These are phyloP conservation scores for Ascochyta lentis DNA, from an alignment of 2,329 filamentous ascomycete genomes.

Conservation along the genomic window DNA sequence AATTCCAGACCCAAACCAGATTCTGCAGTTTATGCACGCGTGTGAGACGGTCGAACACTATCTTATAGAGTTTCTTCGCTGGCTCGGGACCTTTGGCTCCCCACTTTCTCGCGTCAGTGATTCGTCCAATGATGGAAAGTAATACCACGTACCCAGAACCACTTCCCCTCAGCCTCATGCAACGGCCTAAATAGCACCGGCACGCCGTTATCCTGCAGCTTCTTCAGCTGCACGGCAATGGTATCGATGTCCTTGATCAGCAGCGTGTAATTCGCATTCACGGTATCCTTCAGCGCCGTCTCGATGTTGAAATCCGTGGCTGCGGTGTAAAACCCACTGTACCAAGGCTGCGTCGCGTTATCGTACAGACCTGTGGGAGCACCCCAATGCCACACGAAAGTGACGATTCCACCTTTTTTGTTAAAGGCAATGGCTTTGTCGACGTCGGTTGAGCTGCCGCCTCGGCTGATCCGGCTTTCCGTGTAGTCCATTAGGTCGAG, in stretches of 20 bases:
- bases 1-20: conserved; percentile 61
- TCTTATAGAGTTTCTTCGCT: conserved; percentile 53
- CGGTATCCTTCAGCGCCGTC: conserved; percentile 51
- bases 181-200: conserved; percentile 58
- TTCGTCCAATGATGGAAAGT: no score
- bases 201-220: conserved; percentile 53
- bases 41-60: conserved; percentile 56
- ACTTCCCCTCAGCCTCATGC: conserved; percentile 59
- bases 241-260: conserved; percentile 58
- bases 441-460: conserved; percentile 52
- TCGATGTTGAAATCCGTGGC: conserved; percentile 58
- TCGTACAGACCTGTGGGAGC: conserved; percentile 57
- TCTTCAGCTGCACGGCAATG: conserved; percentile 56
- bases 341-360: conserved; percentile 56
- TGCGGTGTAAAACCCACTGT: conserved; percentile 58
- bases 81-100: conserved; percentile 57
- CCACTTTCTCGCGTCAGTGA: conserved; percentile 39
- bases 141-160: conserved; percentile 53
- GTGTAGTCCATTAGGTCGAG: conserved; percentile 60
- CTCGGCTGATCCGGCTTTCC: conserved; percentile 54
- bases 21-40: conserved; percentile 56
- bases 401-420: conserved; percentile 55
- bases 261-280: conserved; percentile 57
- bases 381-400: conserved; percentile 60
- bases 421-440: conserved; percentile 57